Base-by-base conservation (phyloP, 116 monocot species). In the Papilionanthe hybrid region DNA sequence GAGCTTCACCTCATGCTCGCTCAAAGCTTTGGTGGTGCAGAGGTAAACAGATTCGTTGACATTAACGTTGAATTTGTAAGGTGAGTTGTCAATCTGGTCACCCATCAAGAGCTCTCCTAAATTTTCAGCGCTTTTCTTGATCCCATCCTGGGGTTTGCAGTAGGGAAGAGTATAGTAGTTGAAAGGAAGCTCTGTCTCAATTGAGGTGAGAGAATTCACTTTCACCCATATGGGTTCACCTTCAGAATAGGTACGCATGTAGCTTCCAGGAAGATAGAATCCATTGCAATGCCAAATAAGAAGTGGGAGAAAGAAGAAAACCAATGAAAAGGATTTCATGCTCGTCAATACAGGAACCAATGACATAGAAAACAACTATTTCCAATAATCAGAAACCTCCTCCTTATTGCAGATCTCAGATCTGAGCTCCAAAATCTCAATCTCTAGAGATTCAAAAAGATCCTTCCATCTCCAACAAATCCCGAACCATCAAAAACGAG, bases 1-100 rank as follows among this genome's bases (percentile, higher is more conserved):
- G 1, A 96, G 87, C 80, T 90, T 93, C 7, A 89, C 91, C 7
- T 96, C 91, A 37, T 87, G 75, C 73, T 93, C 82, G 9, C n/a
- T 78, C 53, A 82, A 72, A 72, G 82, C 55, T 55, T 55, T 28
- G 41, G 82, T 82, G 23, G 82, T 78, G 72, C 82, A 82, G 27
- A 82, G 72, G 20, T 58, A 78, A 66, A 78, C 11, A 1, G 82
- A 78, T 57, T 78, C 77, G 7, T 78, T 78, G 55, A 78, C 72
- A 57, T 78, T 78, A 8, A 82, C 78, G 28, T 44, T 47, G 72
- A 82, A 82, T 12, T 32, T 77, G 72, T 82, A 78, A 1, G 82
- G 82, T 17, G 77, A 82, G 58, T 82, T 82, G 55, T 78, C 78
- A 18, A 82, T 82, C 53, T 82, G 82, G 18, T 78, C 82, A 19